Conservation (phyloP, 768 basidiomycete genomes). For the Russula dissimulans region DNA sequence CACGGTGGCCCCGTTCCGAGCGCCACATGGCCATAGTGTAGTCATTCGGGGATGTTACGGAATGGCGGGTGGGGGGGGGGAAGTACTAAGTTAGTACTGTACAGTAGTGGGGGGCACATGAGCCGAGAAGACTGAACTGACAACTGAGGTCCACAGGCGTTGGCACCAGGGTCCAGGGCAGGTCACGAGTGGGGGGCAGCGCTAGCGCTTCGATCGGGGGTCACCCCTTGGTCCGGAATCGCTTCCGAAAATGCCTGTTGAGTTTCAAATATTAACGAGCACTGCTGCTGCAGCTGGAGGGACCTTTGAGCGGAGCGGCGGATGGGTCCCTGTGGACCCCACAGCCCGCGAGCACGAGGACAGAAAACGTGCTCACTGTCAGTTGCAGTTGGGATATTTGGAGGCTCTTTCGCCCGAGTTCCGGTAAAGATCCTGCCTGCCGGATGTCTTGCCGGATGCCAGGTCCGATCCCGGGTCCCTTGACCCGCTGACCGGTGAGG, state of each 20-base stretch:
- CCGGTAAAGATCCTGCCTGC: not conserved
- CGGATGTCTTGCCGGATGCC: too few species aligned
- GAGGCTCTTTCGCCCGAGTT: not conserved
- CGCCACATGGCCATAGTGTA: not conserved
- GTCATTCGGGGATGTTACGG: not conserved
- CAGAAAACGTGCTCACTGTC: not conserved
- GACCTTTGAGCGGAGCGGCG: too few species aligned
- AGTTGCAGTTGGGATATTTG: not conserved
- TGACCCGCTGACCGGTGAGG: not conserved
- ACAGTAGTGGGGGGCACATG: not conserved
- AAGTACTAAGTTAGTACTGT: too few species aligned
- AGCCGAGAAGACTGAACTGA: not conserved
- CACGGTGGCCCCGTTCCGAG: not conserved
- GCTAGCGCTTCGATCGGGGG: not conserved
- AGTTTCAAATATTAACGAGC: too few species aligned
- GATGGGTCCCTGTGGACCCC: not conserved
- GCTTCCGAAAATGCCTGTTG: too few species aligned
- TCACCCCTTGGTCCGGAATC: too few species aligned
- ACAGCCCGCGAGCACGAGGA: not conserved
- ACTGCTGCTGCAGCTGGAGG: too few species aligned
- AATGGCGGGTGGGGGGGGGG: not conserved
- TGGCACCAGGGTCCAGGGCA: conserved; percentile 4
- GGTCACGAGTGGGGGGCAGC: not conserved
- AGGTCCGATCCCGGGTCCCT: not conserved
- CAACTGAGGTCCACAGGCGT: not conserved